Base-by-base conservation (phyloP, 2,329 filamentous ascomycete genomes). In the Xylariaceae sp. region DNA sequence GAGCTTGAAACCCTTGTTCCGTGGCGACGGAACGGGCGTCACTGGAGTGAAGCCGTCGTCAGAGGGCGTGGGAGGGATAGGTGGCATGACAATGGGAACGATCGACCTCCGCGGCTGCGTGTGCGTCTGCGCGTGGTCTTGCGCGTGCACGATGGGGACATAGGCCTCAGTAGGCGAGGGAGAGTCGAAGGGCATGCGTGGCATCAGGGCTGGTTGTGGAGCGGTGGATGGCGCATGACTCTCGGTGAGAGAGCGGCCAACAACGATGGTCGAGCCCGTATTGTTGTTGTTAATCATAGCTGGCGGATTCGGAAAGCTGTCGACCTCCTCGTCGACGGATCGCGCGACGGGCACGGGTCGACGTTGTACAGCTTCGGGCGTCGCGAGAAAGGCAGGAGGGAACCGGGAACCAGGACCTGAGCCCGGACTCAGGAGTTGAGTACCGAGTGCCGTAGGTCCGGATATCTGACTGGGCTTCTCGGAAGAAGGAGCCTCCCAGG, bases 21-120 rank as follows among this genome's bases (percentile, higher is more conserved):
- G 34, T 9, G 48, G 44, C 16, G 55, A 59, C 3, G 51, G 45
- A 9, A 43, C 50, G 8, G 57, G 55, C 8, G 56, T 57, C 16
- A 58, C 42, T 9, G 59, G 57, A 0, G 58, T 57, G 42, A 59
- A 56, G 2, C 57, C 54, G 30, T 59, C 54, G 19, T 56, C 54
- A 43, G 48, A 51, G 3, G 52, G 50, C 2, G 52, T 51, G 1
- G 51, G 49, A 4, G 57, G 55, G 12, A 49, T 24, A 28, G 53
- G 19, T n/a, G 44, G 38, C 11, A 50, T 43, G 13, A 49, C 39
- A 7, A 51, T 41, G 37, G 34, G 44, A 42, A 44, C 45, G 8
- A 39, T 39, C 4, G n/a, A 39, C n/a, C n/a, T n/a, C n/a, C n/a
- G n/a, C 9, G 41, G 41, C 28, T 26, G 39, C 37, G 41, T 42